Conservation (phyloP, 2,329 filamentous ascomycete genomes). For the Colletotrichum musicola region DNA sequence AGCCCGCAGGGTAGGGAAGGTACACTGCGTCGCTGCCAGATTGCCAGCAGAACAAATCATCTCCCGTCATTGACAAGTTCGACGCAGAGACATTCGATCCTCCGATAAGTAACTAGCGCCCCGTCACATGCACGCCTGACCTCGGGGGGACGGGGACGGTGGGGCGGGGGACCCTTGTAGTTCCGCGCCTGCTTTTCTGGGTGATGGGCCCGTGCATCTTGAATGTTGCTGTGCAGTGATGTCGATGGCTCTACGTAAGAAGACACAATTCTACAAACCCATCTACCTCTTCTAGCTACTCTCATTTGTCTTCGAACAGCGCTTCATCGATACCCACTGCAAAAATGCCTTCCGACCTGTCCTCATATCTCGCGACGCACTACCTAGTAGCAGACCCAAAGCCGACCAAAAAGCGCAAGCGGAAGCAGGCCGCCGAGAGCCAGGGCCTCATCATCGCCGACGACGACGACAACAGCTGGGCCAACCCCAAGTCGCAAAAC, state of each 20-base stretch:
- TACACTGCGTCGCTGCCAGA: constrained; percentile 2
- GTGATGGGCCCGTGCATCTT: constrained; percentile 14
- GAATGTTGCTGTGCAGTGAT: constrained; percentile 10
- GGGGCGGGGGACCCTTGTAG: constrained; percentile 13
- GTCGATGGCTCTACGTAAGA: not conserved
- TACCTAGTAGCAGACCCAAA: constrained; percentile 78
- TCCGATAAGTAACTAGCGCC: constrained; percentile 38
- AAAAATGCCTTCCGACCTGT: constrained; percentile 71
- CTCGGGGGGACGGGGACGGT: constrained; percentile 1
- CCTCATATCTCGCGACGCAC: constrained; percentile 89
- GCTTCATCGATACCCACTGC: not conserved
- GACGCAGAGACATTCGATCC: constrained; percentile 25
- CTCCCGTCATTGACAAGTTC: constrained; percentile 27
- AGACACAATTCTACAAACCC: not conserved
- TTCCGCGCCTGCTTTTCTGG: constrained; percentile 32
- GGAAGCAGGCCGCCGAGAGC: constrained; percentile 61
- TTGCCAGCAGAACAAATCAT: constrained; percentile 6
- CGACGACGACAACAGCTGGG: constrained; percentile 71
- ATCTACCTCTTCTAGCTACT: not conserved
- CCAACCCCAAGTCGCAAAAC: constrained; percentile 48
- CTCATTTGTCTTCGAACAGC: not conserved
- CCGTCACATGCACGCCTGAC: constrained; percentile 33
- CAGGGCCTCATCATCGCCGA: constrained; percentile 74
- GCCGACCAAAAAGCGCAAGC: constrained; percentile 72
- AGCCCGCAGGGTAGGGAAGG: not conserved